Evolutionary conservation across 768 basidiomycete species (phyloP), one percentile per base, ranked within the genome.

Genomic region (Flagelloscypha sp.): DNA sequence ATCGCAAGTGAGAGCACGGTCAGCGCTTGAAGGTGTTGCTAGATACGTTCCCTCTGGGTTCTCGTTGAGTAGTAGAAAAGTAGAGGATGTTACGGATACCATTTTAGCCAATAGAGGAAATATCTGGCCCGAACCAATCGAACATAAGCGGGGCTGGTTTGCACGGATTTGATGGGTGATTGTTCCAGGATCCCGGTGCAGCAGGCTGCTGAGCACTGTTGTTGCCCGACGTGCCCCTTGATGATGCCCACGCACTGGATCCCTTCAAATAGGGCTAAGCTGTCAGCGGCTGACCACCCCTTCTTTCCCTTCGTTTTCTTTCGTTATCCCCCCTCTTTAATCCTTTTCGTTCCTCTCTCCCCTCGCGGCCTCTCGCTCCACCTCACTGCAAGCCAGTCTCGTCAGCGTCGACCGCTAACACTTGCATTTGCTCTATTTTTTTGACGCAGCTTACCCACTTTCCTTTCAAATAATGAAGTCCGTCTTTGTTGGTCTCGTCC

Each of bases 11-110:
- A 75, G 95, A 36, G 94, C 95, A 13, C 72, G 94, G 38, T 97
- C 97, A 66, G 94, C 92, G 10, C 73, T 99, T n/a, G 50, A 90
- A 92, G 59, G 89, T 90, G 41, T 58, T 92, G 43, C 62, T 92
- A 52, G 89, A 90, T 48, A 83, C 87, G 24, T 40, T 65, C 64
- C 34, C 29, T 20, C 37, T 16, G 40, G 42, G 30, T 39, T n/a
- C n/a, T n/a, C n/a, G n/a, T n/a, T n/a, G n/a, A 35, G 27, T 24
- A 30, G 13, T 34, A 31, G 16, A 27, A 39, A 40, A 27, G 22
- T 28, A 42, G n/a, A 10, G 19, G 6, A 7, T 25, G 6, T 13
- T 8, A 19, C 8, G 2, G 27, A n/a, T 38, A 18, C 20, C 23
- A 46, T 33, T 36, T 29, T 15, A 36, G 33, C 40, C 40, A 50